These are phyloP conservation scores for Syzygium aromaticum DNA, from an alignment of 345 rosid species.

Conservation along the genomic window DNA sequence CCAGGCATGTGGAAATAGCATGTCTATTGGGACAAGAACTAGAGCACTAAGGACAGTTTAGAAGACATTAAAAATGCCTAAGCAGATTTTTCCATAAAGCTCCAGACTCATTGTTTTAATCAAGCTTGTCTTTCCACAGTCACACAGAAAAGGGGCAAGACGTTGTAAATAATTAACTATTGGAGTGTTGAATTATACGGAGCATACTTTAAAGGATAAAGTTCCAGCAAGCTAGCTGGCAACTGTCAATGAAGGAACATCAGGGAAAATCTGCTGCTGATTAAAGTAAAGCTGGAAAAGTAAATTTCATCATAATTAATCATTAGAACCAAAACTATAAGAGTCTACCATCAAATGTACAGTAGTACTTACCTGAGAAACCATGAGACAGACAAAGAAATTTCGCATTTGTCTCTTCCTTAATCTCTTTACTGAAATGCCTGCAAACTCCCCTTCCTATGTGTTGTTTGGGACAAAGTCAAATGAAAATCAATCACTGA, in stretches of 20 bases:
- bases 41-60: neutral
- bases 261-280: neutral
- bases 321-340: neutral
- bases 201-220: neutral
- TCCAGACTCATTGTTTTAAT: neutral
- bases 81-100: neutral
- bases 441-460: slow-evolving; percentile 86
- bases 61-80: neutral
- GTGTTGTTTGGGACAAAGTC: neutral
- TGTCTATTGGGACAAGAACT: neutral
- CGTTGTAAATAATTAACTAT: neutral
- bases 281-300: neutral
- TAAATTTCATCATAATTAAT: neutral
- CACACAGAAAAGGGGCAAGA: neutral
- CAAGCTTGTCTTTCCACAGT: neutral
- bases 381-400: slow-evolving; percentile 89
- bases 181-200: neutral
- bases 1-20: neutral
- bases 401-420: slow-evolving; percentile 91
- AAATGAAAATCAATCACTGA: neutral
- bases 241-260: neutral
- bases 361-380: slow-evolving; percentile 65
- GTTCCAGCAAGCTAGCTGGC: neutral
- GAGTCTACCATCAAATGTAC: neutral
- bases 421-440: slow-evolving; percentile 71